phyloP scores from a whole-genome alignment of 2,329 filamentous ascomycete genomes.

The Stachybotrys echinatus region DNA sequence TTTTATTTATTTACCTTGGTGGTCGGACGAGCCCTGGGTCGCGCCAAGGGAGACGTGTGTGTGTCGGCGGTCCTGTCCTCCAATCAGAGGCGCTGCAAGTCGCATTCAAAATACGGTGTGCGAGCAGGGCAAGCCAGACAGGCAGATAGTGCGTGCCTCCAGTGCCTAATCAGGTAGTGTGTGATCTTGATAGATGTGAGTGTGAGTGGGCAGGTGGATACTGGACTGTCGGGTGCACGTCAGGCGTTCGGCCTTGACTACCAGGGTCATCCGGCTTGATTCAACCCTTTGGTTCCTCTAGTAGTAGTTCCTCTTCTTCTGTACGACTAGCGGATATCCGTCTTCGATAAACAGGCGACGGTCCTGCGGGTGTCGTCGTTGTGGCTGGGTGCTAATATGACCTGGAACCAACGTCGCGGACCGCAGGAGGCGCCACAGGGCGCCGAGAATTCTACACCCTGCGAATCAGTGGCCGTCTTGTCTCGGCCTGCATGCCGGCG shows the following conservation, averaged over 20 bases:
- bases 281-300: no score
- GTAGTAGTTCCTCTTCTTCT: no score
- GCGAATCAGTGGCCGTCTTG: neutral
- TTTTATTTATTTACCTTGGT: neutral
- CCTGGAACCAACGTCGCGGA: neutral
- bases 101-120: neutral
- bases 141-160: neutral
- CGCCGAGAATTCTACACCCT: neutral
- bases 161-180: neutral
- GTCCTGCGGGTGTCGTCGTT: no score
- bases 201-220: neutral
- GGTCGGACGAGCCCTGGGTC: neutral
- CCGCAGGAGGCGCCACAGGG: neutral
- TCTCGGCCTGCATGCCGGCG: neutral
- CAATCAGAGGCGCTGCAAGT: neutral
- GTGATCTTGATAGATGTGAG: neutral
- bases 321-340: no score
- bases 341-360: no score
- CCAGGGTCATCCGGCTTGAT: neutral
- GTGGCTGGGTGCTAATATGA: neutral
- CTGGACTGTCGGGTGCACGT: neutral
- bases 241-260: neutral
- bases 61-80: neutral
- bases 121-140: neutral
- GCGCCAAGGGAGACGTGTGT: conserved; percentile 3